phyloP scores from a whole-genome alignment of 2,329 filamentous ascomycete species.

The Beauveria sp. region DNA sequence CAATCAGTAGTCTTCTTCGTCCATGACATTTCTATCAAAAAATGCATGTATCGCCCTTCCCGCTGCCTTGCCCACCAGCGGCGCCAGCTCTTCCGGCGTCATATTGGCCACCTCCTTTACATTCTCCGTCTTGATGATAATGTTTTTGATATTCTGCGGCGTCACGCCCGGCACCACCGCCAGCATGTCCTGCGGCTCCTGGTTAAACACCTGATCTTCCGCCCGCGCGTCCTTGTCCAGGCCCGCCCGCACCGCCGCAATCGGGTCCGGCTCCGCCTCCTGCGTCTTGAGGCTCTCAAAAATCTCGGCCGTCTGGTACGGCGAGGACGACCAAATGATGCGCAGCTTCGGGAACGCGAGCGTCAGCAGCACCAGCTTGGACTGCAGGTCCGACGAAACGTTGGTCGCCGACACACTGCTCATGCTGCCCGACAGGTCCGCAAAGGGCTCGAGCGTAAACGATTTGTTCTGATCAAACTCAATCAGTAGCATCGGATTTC shows the following conservation, averaged over 20 bases:
- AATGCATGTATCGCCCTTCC: slow-evolving; percentile 72
- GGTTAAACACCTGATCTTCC: slow-evolving; percentile 68
- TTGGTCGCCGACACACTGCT: slow-evolving; percentile 54
- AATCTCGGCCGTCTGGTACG: slow-evolving; percentile 95
- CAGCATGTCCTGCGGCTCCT: slow-evolving; percentile 86
- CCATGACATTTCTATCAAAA: slow-evolving; percentile 61
- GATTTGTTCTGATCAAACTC: slow-evolving; percentile 97
- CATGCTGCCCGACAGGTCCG: slow-evolving; percentile 55
- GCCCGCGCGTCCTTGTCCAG: slow-evolving; percentile 49
- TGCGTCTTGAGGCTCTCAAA: slow-evolving; percentile 89
- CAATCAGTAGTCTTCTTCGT: slow-evolving; percentile 33
- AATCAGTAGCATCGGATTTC: slow-evolving; percentile 81
- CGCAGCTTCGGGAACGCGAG: slow-evolving; percentile 83
- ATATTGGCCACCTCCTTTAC: slow-evolving; percentile 82
- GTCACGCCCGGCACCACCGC: slow-evolving; percentile 76
- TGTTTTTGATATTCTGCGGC: slow-evolving; percentile 63
- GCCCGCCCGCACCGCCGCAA: slow-evolving; percentile 76
- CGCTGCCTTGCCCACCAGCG: slow-evolving; percentile 68
- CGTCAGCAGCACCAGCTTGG: slow-evolving; percentile 85
- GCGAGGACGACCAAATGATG: slow-evolving; percentile 88
- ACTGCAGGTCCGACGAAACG: slow-evolving; percentile 68
- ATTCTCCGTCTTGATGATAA: slow-evolving; percentile 68
- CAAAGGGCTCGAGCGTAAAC: slow-evolving; percentile 83
- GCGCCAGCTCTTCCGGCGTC: slow-evolving; percentile 62
- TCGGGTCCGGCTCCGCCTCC: slow-evolving; percentile 82